Evolutionary conservation across 441 rosid genomes (phyloP), one percentile per base, ranked within the genome.

Genomic region (Rhodomyrtus psidioides): DNA sequence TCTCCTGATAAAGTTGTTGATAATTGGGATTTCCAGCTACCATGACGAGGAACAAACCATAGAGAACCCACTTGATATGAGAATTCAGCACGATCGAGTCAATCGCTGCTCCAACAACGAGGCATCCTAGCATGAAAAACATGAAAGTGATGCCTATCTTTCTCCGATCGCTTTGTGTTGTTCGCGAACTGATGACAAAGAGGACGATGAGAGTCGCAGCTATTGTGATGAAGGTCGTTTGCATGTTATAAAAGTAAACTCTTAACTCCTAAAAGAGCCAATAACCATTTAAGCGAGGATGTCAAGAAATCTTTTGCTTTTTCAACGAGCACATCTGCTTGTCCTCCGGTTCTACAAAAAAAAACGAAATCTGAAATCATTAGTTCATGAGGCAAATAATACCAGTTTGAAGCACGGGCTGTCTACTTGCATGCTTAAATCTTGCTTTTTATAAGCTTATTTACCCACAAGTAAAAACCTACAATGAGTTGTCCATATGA

Each of bases 21-120:
- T 30, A 62, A 30, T 30, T 2, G 2, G 7, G 76, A 62, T 62
- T 62, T 62, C 44, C 17, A 30, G 76, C 13, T 15, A 62, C 44
- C 42, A 30, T 30, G 12, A 12, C 10, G 0, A 1, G 2, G 4
- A 60, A 15, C 5, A 7, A 28, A 30, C n/a, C n/a, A n/a, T n/a
- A n/a, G n/a, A n/a, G n/a, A n/a, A n/a, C n/a, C n/a, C n/a, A n/a
- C n/a, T n/a, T n/a, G n/a, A n/a, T n/a, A n/a, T n/a, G n/a, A n/a
- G n/a, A n/a, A n/a, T n/a, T n/a, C n/a, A n/a, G n/a, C n/a, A n/a
- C n/a, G n/a, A n/a, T n/a, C n/a, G n/a, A n/a, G n/a, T n/a, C n/a
- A n/a, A n/a, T n/a, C n/a, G n/a, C n/a, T n/a, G n/a, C n/a, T n/a
- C n/a, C n/a, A n/a, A n/a, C n/a, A n/a, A n/a, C n/a, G n/a, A n/a